Evolutionary conservation across 2,329 filamentous ascomycete genomes (phyloP).

Genomic region (Orbilia oligospora): DNA sequence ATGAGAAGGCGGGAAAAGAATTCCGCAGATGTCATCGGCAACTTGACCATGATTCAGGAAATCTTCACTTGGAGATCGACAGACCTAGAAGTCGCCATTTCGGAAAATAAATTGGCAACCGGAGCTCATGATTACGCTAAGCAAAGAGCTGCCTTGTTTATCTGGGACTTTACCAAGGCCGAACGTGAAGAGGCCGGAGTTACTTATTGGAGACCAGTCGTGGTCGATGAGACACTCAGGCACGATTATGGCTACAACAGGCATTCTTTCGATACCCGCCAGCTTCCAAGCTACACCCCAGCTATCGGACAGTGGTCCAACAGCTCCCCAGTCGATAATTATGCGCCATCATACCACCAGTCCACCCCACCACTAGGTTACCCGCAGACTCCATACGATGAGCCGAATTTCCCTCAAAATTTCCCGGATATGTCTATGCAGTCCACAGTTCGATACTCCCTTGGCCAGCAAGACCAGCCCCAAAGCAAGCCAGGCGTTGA

Average conservation of each 20-base stretch:
- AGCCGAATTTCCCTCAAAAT: slow-evolving; percentile 54
- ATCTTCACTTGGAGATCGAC: slow-evolving; percentile 61
- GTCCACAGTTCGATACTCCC: slow-evolving; percentile 51
- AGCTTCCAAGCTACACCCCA: slow-evolving; percentile 57
- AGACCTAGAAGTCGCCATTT: slow-evolving; percentile 58
- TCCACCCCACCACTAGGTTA: slow-evolving; percentile 55
- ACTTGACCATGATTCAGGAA: slow-evolving; percentile 64
- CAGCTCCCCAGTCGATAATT: slow-evolving; percentile 58
- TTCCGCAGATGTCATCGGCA: slow-evolving; percentile 62
- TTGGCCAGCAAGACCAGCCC: slow-evolving; percentile 50
- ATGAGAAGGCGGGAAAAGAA: slow-evolving; percentile 62
- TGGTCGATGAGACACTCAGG: slow-evolving; percentile 53
- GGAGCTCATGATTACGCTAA: slow-evolving; percentile 53
- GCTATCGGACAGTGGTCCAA: slow-evolving; percentile 59
- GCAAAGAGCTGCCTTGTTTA: slow-evolving; percentile 63
- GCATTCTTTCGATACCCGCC: slow-evolving; percentile 56
- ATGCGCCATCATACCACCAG: slow-evolving; percentile 59
- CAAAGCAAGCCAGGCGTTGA: slow-evolving; percentile 51
- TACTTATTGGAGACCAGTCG: slow-evolving; percentile 56
- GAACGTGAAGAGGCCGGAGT: slow-evolving; percentile 57
- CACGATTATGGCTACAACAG: slow-evolving; percentile 51
- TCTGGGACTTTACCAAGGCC: slow-evolving; percentile 64
- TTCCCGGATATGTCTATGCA: slow-evolving; percentile 60
- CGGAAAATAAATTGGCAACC: slow-evolving; percentile 43
- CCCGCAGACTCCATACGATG: slow-evolving; percentile 58